phyloP scores from a whole-genome alignment of 768 basidiomycete genomes.

The Suillus decipiens region DNA sequence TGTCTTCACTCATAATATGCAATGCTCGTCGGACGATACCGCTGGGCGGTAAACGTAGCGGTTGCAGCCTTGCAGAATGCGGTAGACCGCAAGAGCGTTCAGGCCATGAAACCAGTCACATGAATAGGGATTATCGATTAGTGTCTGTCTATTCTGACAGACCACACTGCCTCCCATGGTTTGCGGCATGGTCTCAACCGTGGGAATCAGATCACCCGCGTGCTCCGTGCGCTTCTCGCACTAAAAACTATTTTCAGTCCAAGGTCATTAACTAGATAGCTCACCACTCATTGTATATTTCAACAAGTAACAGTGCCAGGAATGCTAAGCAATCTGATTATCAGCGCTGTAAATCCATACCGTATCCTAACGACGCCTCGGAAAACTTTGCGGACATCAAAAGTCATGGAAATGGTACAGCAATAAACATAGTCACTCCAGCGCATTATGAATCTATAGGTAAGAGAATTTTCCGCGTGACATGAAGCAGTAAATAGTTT shows the following conservation, averaged over 20 bases:
- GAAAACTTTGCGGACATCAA: slow-evolving; percentile 3
- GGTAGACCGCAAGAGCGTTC: background rate
- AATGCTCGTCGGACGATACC: background rate
- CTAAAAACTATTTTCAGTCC: background rate
- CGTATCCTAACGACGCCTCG: slow-evolving; percentile 3
- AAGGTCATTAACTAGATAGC: slow-evolving; percentile 13
- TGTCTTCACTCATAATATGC: background rate
- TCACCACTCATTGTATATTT: background rate
- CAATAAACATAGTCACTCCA: slow-evolving; percentile 11
- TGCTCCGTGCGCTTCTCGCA: background rate
- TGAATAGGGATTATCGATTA: background rate
- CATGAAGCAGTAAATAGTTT: background rate
- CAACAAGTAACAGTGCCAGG: background rate
- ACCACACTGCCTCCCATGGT: too few species aligned
- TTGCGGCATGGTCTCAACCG: background rate
- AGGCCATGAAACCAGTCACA: slow-evolving; percentile 12
- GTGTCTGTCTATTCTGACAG: background rate
- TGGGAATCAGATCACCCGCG: background rate
- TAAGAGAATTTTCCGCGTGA: background rate
- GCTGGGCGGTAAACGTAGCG: background rate
- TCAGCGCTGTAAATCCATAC: slow-evolving; percentile 31
- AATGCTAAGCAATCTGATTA: slow-evolving; percentile 16
- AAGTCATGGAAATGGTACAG: slow-evolving; percentile 8
- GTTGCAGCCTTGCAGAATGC: background rate
- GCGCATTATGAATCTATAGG: slow-evolving; percentile 11